Evolutionary conservation across 768 basidiomycete genomes (phyloP).

Genomic region (Leccinum disarticulatum): DNA sequence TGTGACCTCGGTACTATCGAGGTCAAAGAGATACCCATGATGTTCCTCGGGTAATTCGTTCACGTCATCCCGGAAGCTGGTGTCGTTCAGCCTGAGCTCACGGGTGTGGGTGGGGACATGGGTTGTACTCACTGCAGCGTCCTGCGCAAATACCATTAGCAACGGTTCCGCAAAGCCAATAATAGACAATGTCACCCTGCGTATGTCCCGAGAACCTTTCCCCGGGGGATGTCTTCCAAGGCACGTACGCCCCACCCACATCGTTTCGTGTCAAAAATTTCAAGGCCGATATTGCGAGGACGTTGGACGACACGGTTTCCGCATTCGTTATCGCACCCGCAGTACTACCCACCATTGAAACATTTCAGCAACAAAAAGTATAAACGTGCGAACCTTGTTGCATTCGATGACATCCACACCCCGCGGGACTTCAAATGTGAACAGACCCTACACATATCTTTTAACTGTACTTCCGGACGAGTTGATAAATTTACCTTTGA

Average conservation of each 20-base stretch:
- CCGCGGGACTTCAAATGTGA: conserved; percentile 40
- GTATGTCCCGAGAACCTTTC: conserved; percentile 67
- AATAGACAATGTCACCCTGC: conserved; percentile 51
- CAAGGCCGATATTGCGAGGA: conserved; percentile 55
- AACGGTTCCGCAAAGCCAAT: neutral
- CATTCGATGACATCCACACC: conserved; percentile 64
- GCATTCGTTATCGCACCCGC: conserved; percentile 46
- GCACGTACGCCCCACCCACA: conserved; percentile 71
- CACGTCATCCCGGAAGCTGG: conserved; percentile 47
- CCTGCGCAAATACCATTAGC: conserved; percentile 30
- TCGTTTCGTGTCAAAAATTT: conserved; percentile 61
- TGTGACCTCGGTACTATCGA: conserved; percentile 54
- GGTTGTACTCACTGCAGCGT: no score
- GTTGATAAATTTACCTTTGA: conserved; percentile 28
- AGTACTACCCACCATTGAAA: conserved; percentile 35
- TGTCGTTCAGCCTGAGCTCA: neutral
- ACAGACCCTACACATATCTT: conserved; percentile 43
- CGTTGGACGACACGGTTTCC: conserved; percentile 61
- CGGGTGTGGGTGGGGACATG: no score
- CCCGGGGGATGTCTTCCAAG: conserved; percentile 38
- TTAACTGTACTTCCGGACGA: neutral
- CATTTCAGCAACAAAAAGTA: neutral
- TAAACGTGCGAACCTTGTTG: conserved; percentile 45
- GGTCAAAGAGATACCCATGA: conserved; percentile 57
- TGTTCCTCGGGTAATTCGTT: conserved; percentile 35